phyloP scores from a whole-genome alignment of 257 asterid species.

The Plectranthus barbatus region DNA sequence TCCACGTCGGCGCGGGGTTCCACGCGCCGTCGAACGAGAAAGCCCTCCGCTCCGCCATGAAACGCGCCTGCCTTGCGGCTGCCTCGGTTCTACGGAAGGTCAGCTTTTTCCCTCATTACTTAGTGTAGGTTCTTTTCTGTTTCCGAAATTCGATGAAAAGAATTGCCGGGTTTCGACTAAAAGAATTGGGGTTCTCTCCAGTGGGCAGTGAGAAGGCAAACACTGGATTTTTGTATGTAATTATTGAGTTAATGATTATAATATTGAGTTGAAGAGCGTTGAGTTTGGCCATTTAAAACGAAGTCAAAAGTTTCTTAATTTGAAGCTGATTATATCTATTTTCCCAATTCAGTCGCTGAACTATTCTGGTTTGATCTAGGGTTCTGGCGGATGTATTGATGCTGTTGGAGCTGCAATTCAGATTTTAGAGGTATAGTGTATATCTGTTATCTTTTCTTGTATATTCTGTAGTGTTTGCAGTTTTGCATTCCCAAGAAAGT shows the following conservation, averaged over 20 bases:
- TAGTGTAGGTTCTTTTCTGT: not conserved
- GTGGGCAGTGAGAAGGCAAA: too few species aligned
- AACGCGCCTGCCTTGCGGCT: constrained; percentile 75
- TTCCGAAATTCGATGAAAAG: constrained; percentile 2
- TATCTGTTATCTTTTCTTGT: not conserved
- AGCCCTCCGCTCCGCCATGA: constrained; percentile 73
- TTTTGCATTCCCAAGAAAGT: not conserved
- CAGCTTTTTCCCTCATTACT: not conserved
- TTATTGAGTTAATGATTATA: not conserved
- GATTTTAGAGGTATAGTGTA: constrained; percentile 64
- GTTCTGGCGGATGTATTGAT: constrained; percentile 61
- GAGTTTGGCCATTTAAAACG: not conserved
- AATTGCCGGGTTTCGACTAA: not conserved
- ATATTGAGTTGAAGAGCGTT: not conserved
- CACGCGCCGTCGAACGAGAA: constrained; percentile 85
- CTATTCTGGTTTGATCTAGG: constrained; percentile 32
- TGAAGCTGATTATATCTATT: not conserved
- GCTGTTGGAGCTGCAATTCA: constrained; percentile 84
- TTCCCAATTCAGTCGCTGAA: not conserved
- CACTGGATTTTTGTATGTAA: not conserved
- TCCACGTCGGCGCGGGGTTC: constrained; percentile 93
- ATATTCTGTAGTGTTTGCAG: not conserved
- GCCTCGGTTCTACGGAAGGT: constrained; percentile 72
- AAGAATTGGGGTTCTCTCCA: not conserved
- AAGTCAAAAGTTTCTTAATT: not conserved